These are phyloP conservation scores for Solanum medicagineum DNA, from an alignment of 257 asterid genomes.

Conservation along the genomic window DNA sequence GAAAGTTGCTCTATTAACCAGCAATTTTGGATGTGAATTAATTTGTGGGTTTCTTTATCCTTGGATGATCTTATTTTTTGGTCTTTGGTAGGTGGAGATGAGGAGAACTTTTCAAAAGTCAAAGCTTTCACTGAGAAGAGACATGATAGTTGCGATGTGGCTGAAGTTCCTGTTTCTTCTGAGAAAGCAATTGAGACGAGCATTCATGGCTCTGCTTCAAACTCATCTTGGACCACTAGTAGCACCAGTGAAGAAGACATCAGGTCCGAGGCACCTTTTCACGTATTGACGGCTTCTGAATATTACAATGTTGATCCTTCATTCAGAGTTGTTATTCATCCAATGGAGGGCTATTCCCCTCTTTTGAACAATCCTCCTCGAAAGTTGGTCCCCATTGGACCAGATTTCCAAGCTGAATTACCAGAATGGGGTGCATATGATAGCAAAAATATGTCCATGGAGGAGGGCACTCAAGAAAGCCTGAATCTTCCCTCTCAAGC, in stretches of 20 bases:
- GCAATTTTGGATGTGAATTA: background rate
- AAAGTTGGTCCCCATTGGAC: conserved; percentile 22
- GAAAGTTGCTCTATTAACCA: background rate
- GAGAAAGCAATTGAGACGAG: conserved; percentile 7
- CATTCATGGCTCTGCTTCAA: conserved; percentile 10
- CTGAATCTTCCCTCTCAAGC: background rate
- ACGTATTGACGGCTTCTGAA: conserved; percentile 9
- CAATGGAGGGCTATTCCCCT: conserved; percentile 14
- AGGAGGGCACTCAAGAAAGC: background rate
- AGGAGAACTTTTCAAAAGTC: background rate
- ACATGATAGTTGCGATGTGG: conserved; percentile 1
- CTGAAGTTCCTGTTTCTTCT: conserved; percentile 5
- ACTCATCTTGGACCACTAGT: conserved; percentile 19
- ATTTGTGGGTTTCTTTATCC: background rate
- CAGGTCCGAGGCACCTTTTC: conserved; percentile 13
- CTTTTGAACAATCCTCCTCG: conserved; percentile 24
- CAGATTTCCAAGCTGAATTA: conserved; percentile 27
- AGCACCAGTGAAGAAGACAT: conserved; percentile 23
- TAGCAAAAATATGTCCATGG: background rate
- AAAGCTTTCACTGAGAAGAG: conserved; percentile 5
- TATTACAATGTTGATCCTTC: conserved; percentile 8
- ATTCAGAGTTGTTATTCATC: conserved; percentile 3
- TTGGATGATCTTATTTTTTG: background rate
- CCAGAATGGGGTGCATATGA: conserved; percentile 17
- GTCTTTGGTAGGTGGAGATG: conserved; percentile 18